phyloP scores from a whole-genome alignment of 2,329 filamentous ascomycete species.

The Pseudodiploospora longispora region DNA sequence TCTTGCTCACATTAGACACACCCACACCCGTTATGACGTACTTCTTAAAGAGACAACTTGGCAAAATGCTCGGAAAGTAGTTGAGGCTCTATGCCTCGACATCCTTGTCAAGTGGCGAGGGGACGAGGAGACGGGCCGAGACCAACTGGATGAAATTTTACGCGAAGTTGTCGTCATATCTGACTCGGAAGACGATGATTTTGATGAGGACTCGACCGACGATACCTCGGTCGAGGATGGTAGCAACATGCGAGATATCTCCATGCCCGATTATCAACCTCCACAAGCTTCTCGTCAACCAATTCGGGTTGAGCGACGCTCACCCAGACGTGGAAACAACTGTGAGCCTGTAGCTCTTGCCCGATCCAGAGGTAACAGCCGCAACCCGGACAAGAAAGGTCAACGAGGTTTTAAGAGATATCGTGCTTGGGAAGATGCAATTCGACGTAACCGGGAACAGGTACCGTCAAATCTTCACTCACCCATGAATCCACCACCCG shows the following conservation, averaged over 20 bases:
- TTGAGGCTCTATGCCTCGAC: conserved; percentile 54
- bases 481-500: neutral
- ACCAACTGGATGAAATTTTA: conserved; percentile 59
- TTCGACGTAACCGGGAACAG: conserved; percentile 22
- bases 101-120: conserved; percentile 64
- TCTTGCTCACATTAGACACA: conserved; percentile 58
- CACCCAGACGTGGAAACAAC: conserved; percentile 1
- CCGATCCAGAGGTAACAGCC: conserved; percentile 1
- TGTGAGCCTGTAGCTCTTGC: conserved; percentile 4
- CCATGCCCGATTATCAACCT: conserved; percentile 5
- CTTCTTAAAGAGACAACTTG: conserved; percentile 51
- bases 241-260: conserved; percentile 9
- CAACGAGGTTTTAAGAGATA: conserved; percentile 41
- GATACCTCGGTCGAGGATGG: conserved; percentile 18
- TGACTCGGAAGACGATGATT: conserved; percentile 44
- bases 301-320: neutral
- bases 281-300: neutral
- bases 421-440: conserved; percentile 33
- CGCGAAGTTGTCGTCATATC: conserved; percentile 60
- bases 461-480: neutral
- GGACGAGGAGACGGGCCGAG: conserved; percentile 59
- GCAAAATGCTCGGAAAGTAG: conserved; percentile 51
- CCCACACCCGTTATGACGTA: conserved; percentile 57
- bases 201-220: conserved; percentile 28
- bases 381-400: conserved; percentile 22